Conservation (phyloP, 768 basidiomycete genomes). For the Lactarius akahatsu region DNA sequence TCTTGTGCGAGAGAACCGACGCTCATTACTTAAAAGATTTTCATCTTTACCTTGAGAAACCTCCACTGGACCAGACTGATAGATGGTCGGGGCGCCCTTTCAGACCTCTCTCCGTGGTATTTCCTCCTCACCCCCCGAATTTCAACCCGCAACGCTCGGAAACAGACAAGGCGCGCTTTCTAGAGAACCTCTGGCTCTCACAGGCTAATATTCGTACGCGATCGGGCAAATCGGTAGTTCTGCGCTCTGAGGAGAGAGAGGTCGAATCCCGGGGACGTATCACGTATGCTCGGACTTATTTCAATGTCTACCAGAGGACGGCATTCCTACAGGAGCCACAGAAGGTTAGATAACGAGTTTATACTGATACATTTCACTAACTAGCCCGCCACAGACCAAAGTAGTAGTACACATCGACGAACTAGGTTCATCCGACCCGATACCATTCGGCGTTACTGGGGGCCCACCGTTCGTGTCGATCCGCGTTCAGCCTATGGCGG, state of each 20-base stretch:
- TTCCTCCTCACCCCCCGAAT: conserved; percentile 65
- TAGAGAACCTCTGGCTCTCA: conserved; percentile 86
- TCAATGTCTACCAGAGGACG: conserved; percentile 82
- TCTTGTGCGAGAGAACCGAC: conserved; percentile 1
- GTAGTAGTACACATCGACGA: conserved; percentile 86
- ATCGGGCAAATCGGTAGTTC: conserved; percentile 67
- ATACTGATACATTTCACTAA: not conserved
- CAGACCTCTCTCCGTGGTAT: conserved; percentile 73
- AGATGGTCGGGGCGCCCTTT: conserved; percentile 88
- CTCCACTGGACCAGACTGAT: conserved; percentile 79
- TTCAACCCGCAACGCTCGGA: conserved; percentile 64
- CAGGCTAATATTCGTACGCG: conserved; percentile 80
- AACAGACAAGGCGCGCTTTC: conserved; percentile 73
- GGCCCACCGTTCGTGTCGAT: conserved; percentile 76
- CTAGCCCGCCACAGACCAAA: conserved; percentile 60
- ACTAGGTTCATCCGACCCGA: conserved; percentile 66
- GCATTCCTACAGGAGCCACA: conserved; percentile 74
- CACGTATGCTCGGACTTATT: conserved; percentile 78
- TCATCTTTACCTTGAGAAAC: conserved; percentile 78
- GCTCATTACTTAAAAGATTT: conserved; percentile 55
- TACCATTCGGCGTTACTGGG: conserved; percentile 66
- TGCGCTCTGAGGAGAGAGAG: conserved; percentile 70
- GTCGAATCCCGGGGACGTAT: conserved; percentile 66
- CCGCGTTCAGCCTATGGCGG: conserved; percentile 78
- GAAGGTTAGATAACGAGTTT: conserved; percentile 61